Conservation (phyloP, 352 stramenopile species). For the Pythium aphanidermatum region DNA sequence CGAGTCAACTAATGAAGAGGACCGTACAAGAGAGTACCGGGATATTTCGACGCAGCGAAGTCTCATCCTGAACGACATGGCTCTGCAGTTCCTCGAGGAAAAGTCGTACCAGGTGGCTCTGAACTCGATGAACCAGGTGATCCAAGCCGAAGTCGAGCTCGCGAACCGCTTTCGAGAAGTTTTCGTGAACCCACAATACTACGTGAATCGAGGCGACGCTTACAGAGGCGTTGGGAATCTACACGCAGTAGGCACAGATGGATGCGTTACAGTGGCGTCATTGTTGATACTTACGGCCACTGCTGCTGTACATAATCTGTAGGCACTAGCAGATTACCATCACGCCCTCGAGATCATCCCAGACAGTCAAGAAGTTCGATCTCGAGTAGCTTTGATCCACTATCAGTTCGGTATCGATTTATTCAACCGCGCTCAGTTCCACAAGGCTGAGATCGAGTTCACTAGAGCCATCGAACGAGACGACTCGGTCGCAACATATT, state of each 20-base stretch:
- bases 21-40: conserved; percentile 44
- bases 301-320: too few relatives aligned
- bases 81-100: conserved; percentile 39
- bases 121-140: conserved; percentile 78
- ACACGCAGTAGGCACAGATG: conserved; percentile 35
- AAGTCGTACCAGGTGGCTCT: conserved; percentile 66
- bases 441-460: conserved; percentile 75
- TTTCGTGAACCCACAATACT: conserved; percentile 44
- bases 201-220: conserved; percentile 63
- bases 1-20: conserved; percentile 3
- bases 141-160: conserved; percentile 48
- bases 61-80: conserved; percentile 73
- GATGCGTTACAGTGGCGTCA: background rate
- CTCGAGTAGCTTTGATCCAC: conserved; percentile 65
- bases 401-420: conserved; percentile 79
- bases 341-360: conserved; percentile 55
- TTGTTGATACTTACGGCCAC: background rate
- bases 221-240: conserved; percentile 69
- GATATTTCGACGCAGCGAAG: conserved; percentile 68
- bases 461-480: conserved; percentile 52
- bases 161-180: conserved; percentile 36
- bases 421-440: conserved; percentile 68
- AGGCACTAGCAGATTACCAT: conserved; percentile 79
- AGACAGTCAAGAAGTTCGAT: conserved; percentile 39
- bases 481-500: conserved; percentile 43